Base-by-base conservation (phyloP, 345 rosid genomes). In the Brassica rapa region DNA sequence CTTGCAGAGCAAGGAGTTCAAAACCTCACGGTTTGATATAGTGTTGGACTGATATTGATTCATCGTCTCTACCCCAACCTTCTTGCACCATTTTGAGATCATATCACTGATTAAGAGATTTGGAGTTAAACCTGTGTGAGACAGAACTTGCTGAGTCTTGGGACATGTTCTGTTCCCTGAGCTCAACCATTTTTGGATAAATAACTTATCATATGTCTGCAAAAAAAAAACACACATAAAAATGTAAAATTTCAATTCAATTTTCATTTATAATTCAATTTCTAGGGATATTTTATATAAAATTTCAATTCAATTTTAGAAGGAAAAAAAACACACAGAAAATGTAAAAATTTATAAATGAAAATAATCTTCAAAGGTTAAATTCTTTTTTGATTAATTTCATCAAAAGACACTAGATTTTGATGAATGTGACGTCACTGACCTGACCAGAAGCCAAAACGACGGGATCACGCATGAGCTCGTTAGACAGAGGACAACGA, bases 391-490 rank as follows among this genome's bases (percentile, higher is more conserved):
- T 4, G n/a, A 1, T 51, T 30, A 21, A 70, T 46, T 12, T 59
- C 23, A 6, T 25, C 29, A 8, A 41, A 14, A 43, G 3, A 25
- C 10, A 7, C 35, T 4, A 46, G 11, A 43, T 57, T 49, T 61
- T 10, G 6, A 49, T 49, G 56, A 73, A 64, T 57, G 53, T 24
- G 57, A 67, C n/a, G 21, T 24, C 39, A 60, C 86, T 37, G 71
- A 95, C 99, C 98, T 83, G 92, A 8, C 98, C 99, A 23, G 99
- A 85, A 57, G 94, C 82, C 81, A 95, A 77, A 84, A 95, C 84
- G 35, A 95, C 97, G 46, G 98, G 99, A 88, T 95, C 98, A 78
- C 86, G 83, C 99, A 93, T 95, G 72, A 95, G 73, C 57, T 95
- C 97, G 8, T 86, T 88, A 16, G 99, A 95, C 23, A 95, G 82